Base-by-base conservation (phyloP, 495 filamentous ascomycete species). In the Letharia lupina region DNA sequence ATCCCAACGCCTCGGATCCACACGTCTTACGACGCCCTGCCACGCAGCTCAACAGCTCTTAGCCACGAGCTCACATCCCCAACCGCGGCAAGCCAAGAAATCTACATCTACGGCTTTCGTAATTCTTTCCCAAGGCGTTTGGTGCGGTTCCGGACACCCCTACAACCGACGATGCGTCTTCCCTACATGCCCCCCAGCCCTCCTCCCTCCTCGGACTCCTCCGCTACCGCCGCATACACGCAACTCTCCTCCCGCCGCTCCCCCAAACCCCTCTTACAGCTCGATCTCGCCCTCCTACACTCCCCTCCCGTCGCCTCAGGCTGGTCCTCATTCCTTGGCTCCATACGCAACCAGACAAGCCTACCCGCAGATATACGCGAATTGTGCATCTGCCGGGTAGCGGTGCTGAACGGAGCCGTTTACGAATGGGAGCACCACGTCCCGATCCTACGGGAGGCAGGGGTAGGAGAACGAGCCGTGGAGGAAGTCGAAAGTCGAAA, bases 391-490 rank as follows among this genome's bases (percentile, higher is more conserved):
- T 88, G 84, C 68, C 82, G 89, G 41, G 87, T 93, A 2, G 90
- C 90, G 4, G 83, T 87, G 7, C 77, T 88, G 61, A 93, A 93
- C 67, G 71, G 80, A 2, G 90, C 90, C 0, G 84, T 83, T 77
- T 93, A 89, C 73, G 90, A 94, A 74, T 94, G 89, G 90, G 83
- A 76, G 44, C 85, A 89, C 59, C 90, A 94, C 71, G 81, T 83
- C 45, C 90, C 89, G 3, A 73, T 94, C 77, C 82, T 81, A 33
- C 62, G 62, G 67, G 70, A 70, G 7, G 82, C 50, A 7, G 57
- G 67, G 41, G 31, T 68, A 16, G 68, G 61, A 11, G 72, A 64
- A 20, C 61, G 61, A 23, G 67, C 61, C 28, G 35, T 60, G 28
- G 41, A 52, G 37, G 66, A 64, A 33, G 42, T 67, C 18, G 50